phyloP scores from a whole-genome alignment of 2,329 filamentous ascomycete genomes.

The Erysiphe pulchra region DNA sequence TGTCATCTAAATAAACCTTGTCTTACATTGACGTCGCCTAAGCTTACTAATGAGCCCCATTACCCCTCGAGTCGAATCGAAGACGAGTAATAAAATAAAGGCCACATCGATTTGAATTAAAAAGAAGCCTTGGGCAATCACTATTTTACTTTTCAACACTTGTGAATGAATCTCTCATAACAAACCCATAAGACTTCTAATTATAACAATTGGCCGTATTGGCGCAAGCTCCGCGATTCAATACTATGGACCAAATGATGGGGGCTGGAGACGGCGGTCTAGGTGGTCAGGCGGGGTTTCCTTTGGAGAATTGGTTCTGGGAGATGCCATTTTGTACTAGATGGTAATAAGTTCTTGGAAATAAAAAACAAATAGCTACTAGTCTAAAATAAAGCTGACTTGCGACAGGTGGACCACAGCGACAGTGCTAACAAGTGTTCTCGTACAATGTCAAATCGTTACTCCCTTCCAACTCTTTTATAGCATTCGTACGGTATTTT shows the following conservation, averaged over 20 bases:
- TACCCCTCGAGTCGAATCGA: too few species aligned
- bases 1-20: too few species aligned
- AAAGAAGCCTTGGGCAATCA: too few species aligned
- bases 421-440: slow-evolving; percentile 60
- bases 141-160: too few species aligned
- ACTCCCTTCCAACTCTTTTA: slow-evolving; percentile 94
- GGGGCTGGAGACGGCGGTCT: slow-evolving; percentile 12
- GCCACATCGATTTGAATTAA: too few species aligned
- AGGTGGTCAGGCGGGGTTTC: slow-evolving; percentile 35
- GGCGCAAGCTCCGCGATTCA: not conserved
- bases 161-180: too few species aligned
- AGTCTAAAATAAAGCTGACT: not conserved
- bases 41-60: too few species aligned
- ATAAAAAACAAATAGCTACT: not conserved
- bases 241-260: slow-evolving; percentile 14
- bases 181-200: too few species aligned
- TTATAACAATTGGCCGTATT: too few species aligned
- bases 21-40: too few species aligned
- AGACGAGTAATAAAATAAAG: too few species aligned
- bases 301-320: slow-evolving; percentile 93
- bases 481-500: slow-evolving; percentile 75
- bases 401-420: slow-evolving; percentile 52
- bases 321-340: slow-evolving; percentile 93
- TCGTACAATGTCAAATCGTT: slow-evolving; percentile 82
- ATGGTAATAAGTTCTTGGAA: slow-evolving; percentile 20